Percentiles rank a stretch among this genome's conserved stretches.
phyloP scores from a whole-genome alignment of 139 green algal species.

The Chlorella sp. region DNA sequence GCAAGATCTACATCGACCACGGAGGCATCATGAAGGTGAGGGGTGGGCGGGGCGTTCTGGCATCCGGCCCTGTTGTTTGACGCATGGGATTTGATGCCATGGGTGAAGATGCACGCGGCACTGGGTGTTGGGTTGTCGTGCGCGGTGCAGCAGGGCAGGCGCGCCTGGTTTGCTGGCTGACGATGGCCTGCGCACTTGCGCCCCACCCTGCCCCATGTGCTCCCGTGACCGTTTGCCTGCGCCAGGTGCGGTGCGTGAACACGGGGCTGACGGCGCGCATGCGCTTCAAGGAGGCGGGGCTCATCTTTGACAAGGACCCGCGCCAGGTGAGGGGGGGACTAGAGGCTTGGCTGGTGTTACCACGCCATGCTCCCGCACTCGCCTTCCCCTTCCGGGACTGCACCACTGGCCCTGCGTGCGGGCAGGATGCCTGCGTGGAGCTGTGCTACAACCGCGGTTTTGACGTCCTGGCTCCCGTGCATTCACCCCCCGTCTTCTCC shows the following conservation, averaged over 20 bases:
- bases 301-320: constrained; percentile 60
- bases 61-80: neutral
- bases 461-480: neutral
- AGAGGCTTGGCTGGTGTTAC: no score
- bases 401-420: neutral
- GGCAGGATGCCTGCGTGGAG: neutral
- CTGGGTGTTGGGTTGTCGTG: no score
- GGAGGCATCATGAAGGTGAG: constrained; percentile 79
- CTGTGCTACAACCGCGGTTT: neutral
- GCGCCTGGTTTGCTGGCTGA: no score
- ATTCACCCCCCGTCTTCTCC: neutral
- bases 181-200: no score
- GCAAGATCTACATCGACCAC: constrained; percentile 90
- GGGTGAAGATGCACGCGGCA: no score
- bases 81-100: no score
- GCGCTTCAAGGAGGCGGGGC: constrained; percentile 74
- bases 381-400: neutral
- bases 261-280: constrained; percentile 50
- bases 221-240: neutral
- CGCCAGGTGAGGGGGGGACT: constrained; percentile 54
- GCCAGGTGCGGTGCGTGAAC: constrained; percentile 14
- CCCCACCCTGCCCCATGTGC: constrained; percentile 12
- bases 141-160: neutral
- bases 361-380: no score
- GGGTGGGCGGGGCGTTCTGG: neutral